These are phyloP conservation scores for Pontederia crassipes DNA, from an alignment of 176 grass and related monocot genomes.

Conservation along the genomic window DNA sequence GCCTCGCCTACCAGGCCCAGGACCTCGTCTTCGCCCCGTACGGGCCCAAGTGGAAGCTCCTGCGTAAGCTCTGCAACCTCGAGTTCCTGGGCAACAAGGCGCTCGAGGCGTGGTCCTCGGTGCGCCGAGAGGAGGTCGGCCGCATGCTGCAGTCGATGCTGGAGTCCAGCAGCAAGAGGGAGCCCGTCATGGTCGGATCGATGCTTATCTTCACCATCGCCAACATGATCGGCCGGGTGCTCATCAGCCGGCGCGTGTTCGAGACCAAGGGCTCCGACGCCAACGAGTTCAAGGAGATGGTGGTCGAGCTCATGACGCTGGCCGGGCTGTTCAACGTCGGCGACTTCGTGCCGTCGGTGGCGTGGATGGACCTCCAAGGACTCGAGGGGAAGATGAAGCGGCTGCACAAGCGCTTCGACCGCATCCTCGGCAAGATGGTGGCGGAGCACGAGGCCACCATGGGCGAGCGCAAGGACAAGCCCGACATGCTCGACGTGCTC, in stretches of 20 bases:
- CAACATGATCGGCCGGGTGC: conserved; percentile 3
- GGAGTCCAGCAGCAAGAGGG: too few species aligned
- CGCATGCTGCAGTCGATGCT: too few species aligned
- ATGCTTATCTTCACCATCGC: not conserved
- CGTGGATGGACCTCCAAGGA: conserved; percentile 32
- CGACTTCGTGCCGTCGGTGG: conserved; percentile 20
- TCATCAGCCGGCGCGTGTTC: conserved; percentile 1
- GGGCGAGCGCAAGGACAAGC: not conserved
- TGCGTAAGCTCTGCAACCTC: conserved; percentile 36
- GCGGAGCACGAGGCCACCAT: conserved; percentile 17
- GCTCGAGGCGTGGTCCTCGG: conserved; percentile 31
- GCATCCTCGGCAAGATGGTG: conserved; percentile 11
- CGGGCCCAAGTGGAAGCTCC: conserved; percentile 44
- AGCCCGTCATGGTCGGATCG: not conserved
- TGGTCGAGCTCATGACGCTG: conserved; percentile 30
- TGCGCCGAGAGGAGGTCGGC: conserved; percentile 21
- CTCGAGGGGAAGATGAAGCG: conserved; percentile 9
- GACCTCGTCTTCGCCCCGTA: conserved; percentile 25
- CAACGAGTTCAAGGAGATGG: conserved; percentile 31
- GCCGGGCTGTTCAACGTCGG: conserved; percentile 20
- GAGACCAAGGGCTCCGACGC: conserved; percentile 8
- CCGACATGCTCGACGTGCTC: conserved; percentile 19
- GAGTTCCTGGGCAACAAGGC: conserved; percentile 37
- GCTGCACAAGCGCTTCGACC: conserved; percentile 11
- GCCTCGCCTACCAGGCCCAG: conserved; percentile 30